Conservation (phyloP, 2,329 filamentous ascomycete genomes). For the Exophiala alcalophila region DNA sequence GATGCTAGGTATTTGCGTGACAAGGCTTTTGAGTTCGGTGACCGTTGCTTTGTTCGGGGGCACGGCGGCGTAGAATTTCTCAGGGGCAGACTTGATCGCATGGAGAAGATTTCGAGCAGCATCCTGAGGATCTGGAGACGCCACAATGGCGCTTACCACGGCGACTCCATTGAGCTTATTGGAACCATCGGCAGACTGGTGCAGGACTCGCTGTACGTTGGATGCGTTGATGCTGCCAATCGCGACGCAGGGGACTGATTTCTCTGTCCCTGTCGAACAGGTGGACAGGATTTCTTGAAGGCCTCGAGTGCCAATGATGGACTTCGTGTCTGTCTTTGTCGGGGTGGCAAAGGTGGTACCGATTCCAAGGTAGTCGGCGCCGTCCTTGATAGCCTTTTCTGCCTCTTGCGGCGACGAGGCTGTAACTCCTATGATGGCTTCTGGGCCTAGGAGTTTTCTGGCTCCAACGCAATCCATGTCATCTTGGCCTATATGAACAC, state of each 20-base stretch:
- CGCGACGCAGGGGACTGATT: conserved; percentile 64
- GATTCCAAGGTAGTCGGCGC: conserved; percentile 88
- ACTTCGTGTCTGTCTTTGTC: conserved; percentile 87
- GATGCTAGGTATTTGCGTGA: conserved; percentile 44
- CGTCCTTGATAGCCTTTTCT: conserved; percentile 64
- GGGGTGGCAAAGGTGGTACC: conserved; percentile 84
- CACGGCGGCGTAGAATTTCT: conserved; percentile 32
- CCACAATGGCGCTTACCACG: conserved; percentile 84
- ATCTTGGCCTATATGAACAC: conserved; percentile 92
- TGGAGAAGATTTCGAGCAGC: conserved; percentile 60
- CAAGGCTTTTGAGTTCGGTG: conserved; percentile 29
- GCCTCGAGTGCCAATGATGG: conserved; percentile 71
- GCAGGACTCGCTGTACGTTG: conserved; percentile 72
- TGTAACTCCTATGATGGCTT: conserved; percentile 84
- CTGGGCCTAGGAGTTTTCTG: conserved; percentile 67
- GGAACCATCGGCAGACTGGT: conserved; percentile 55
- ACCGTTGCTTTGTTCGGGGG: conserved; percentile 32
- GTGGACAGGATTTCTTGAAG: conserved; percentile 63
- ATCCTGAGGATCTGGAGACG: conserved; percentile 62
- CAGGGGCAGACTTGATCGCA: conserved; percentile 49
- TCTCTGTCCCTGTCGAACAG: conserved; percentile 49
- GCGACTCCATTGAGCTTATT: conserved; percentile 71
- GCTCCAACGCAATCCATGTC: conserved; percentile 75
- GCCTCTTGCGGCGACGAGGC: conserved; percentile 75
- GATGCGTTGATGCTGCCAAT: conserved; percentile 82